Percentiles rank a stretch among this genome's conserved stretches.
phyloP scores from a whole-genome alignment of 441 rosid species.

The Oxalis stricta region DNA sequence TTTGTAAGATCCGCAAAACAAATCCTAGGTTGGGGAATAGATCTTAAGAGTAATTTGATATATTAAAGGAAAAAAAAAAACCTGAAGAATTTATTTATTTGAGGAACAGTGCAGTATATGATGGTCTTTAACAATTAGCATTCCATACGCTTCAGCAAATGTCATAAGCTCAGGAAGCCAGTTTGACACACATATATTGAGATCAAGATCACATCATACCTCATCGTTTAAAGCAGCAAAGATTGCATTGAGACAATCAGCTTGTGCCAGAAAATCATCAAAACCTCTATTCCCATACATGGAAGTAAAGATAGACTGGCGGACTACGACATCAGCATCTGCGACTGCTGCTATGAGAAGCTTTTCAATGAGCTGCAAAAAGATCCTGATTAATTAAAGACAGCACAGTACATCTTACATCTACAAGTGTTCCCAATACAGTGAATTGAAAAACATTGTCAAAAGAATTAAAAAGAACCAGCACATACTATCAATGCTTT shows the following conservation, averaged over 20 bases:
- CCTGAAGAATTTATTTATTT: no score
- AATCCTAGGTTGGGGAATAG: no score
- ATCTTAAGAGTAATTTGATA: no score
- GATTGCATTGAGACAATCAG: slow-evolving; percentile 91
- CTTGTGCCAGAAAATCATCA: slow-evolving; percentile 97
- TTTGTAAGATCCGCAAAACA: no score
- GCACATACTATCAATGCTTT: no score
- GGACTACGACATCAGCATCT: slow-evolving; percentile 95
- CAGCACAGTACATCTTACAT: slow-evolving; percentile 13
- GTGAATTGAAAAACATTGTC: not conserved
- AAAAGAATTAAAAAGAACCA: no score
- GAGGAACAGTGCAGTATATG: no score
- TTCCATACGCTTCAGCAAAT: no score
- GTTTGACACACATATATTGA: not conserved
- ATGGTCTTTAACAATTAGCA: no score
- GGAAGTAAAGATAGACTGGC: slow-evolving; percentile 79
- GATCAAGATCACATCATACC: slow-evolving; percentile 33
- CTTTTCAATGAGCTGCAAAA: slow-evolving; percentile 92
- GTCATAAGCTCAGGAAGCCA: not conserved
- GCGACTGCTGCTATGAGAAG: slow-evolving; percentile 95
- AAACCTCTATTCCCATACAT: slow-evolving; percentile 73
- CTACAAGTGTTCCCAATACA: not conserved
- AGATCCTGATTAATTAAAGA: slow-evolving; percentile 16
- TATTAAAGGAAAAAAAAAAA: no score
- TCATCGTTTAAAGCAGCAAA: slow-evolving; percentile 99